Evolutionary conservation across 2,329 filamentous ascomycete species (phyloP), one percentile per base, ranked within the genome.

Genomic region (Fulvia fulva): DNA sequence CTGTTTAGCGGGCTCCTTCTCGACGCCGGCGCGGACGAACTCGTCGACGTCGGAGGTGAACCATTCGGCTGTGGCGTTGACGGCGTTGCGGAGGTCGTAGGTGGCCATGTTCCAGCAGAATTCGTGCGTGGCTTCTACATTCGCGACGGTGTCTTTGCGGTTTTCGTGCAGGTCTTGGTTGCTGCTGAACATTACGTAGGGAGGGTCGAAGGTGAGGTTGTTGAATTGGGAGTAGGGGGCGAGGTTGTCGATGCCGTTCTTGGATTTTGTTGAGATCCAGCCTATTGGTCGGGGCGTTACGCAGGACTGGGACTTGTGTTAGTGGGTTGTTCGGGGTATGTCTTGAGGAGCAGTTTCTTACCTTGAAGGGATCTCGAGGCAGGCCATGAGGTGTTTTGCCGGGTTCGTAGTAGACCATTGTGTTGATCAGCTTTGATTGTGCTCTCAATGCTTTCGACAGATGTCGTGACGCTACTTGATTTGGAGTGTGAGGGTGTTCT

Each of bases 201-300:
- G 83, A 0, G 83, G 83, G 67, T 85, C 82, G 71, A 84, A 86
- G 30, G 81, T 84, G 0, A 86, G 76, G 63, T 86, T 86, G 70
- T 81, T 84, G 76, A 86, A 86, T 70, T 86, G 83, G 0, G 75
- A 80, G 71, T 83, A 86, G 9, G 83, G 83, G 0, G 83, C 83
- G 1, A 86, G 77, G 63, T 86, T 86, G 67, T 81, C 74, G 51
- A 72, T 67, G 58, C 79, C 78, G 6, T 69, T 63, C 16, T 70
- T 67, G n/a, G 78, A 80, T 58, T 78, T 74, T 0, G 83, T 84
- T 22, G 79, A 83, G 65, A 86, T 85, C 83, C 83, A 86, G 62
- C 83, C 84, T 53, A 86, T 86, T 22, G 83, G 83, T 16, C 83
- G 78, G 16, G 83, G 83, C 44, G 85, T 74, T 2, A 86, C 82